A percentile compares a stretch with the other conserved stretches of the same genome.
Conservation (phyloP, 176 grass and related monocot species). For the Lolium multiflorum region DNA sequence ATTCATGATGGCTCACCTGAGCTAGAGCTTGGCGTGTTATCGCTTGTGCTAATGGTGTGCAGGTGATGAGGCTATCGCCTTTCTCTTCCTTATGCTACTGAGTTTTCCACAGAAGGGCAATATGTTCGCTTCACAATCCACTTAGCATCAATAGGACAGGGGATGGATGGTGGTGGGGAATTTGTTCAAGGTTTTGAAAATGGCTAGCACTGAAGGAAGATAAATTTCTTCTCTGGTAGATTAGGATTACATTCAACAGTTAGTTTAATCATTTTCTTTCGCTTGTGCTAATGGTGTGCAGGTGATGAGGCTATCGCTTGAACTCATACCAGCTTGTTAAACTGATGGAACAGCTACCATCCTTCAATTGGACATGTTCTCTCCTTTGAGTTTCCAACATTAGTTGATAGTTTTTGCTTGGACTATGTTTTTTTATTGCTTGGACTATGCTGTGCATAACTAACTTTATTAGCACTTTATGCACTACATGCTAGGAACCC, state of each 20-base stretch:
- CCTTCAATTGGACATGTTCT: not conserved
- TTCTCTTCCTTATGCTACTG: not conserved
- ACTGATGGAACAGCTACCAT: not conserved
- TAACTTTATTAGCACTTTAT: not conserved
- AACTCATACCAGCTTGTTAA: conserved; percentile 20
- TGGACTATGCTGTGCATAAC: not conserved
- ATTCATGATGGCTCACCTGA: not conserved
- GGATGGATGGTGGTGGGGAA: not conserved
- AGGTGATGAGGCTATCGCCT: not conserved
- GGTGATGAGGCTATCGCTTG: too few relatives aligned
- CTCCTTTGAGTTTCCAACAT: conserved; percentile 10
- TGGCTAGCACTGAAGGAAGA: too few relatives aligned
- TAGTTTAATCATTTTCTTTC: too few relatives aligned
- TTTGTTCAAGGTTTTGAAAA: not conserved
- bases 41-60: not conserved
- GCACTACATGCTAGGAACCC: not conserved
- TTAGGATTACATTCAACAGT: not conserved
- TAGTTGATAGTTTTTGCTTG: conserved; percentile 17
- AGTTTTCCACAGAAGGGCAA: not conserved
- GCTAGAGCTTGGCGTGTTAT: not conserved
- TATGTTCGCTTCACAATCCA: not conserved
- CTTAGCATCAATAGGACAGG: not conserved
- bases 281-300: too few relatives aligned
- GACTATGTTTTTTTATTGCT: too few relatives aligned
- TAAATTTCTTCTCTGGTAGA: not conserved